Evolutionary conservation across 306 rosid genomes (phyloP).

Genomic region (Gastrolobium bilobum): DNA sequence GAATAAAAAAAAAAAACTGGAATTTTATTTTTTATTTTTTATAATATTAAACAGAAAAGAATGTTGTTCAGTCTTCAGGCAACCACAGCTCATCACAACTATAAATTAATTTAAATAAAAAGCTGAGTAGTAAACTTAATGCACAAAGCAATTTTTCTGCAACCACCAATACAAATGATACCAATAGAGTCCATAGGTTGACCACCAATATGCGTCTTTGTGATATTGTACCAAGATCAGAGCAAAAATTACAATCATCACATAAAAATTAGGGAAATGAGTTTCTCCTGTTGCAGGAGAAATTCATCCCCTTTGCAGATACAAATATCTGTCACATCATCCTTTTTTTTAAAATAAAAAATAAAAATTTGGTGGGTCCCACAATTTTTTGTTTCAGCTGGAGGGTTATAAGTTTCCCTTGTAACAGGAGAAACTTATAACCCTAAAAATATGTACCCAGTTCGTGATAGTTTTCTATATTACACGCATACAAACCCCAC

Average conservation of each 20-base stretch:
- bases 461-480: neutral
- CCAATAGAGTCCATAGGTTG: neutral
- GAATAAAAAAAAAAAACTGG: slow-evolving; percentile 16
- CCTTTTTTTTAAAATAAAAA: no score
- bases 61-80: slow-evolving; percentile 1
- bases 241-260: slow-evolving; percentile 20
- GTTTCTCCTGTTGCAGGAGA: no score
- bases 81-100: neutral
- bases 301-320: no score
- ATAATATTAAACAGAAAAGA: slow-evolving; percentile 8
- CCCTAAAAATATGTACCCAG: neutral
- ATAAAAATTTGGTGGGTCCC: no score
- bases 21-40: neutral
- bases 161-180: neutral
- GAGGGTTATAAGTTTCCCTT: no score
- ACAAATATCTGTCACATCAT: no score
- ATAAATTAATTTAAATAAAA: neutral
- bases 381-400: no score
- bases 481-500: slow-evolving; percentile 13
- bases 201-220: neutral
- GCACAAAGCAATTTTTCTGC: slow-evolving; percentile 9
- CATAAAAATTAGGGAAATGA: neutral
- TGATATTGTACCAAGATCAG: neutral
- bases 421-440: no score
- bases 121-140: slow-evolving; percentile 3